Evolutionary conservation across 805 yeast genomes (phyloP), one percentile per base, ranked within the genome.

Genomic region (Wickerhamiella dianesei): DNA sequence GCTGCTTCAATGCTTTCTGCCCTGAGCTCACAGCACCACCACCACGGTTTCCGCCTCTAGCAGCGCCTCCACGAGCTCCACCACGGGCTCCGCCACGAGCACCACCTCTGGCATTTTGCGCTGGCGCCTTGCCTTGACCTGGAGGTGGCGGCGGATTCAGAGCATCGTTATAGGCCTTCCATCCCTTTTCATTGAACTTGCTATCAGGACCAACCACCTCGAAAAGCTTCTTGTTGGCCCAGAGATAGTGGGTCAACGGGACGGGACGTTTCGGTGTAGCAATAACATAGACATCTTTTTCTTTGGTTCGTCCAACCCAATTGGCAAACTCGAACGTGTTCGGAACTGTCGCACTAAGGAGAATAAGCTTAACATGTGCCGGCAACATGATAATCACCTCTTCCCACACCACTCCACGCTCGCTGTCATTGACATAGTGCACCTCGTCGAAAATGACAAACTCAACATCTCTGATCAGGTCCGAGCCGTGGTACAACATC

Each of bases 391-490:
- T 92, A 51, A 92, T 92, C 19, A 92, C 96, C 65, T 92, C 98
- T 67, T 92, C 98, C 98, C 98, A 92, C 3, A 92, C 98, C 13
- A 92, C 98, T 59, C 98, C 98, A 64, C 98, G 78, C 58, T 86
- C 95, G 48, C 85, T 80, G 66, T 92, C 98, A 62, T 92, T 92
- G 52, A 92, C 96, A 61, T 92, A 92, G 65, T 92, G 98, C 1
- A 92, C 98, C 62, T 92, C 98, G 67, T 92, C 98, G 62, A 92
- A 92, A 37, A 92, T 87, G 21, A 92, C 96, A 70, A 88, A 92
- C 59, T 89, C 98, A 19, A 92, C 96, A 65, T 92, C 98, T 62
- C 98, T 74, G 56, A 92, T 88, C 41, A 92, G 65, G 66, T 92
- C 98, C 0, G 97, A 95, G 50, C 98, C 98, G 59, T 95, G 72